Conservation (phyloP, 768 basidiomycete species). For the Kwoniella bestiolae region DNA sequence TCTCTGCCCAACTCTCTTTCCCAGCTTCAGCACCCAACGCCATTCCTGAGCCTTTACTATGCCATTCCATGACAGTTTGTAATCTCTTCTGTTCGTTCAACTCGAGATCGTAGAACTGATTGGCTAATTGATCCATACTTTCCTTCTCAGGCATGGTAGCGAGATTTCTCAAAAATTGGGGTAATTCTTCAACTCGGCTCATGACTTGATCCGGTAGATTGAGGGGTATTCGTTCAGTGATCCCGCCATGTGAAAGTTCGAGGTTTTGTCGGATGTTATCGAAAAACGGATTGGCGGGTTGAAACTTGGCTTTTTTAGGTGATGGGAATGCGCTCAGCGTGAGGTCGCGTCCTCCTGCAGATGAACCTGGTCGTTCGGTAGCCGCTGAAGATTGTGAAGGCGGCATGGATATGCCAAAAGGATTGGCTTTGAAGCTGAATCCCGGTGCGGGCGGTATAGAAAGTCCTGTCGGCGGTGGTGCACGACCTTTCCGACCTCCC, state of each 20-base stretch:
- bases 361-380: conserved; percentile 16
- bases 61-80: conserved; percentile 89
- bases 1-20: conserved; percentile 24
- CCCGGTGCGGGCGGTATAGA: conserved; percentile 18
- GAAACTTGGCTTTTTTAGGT: conserved; percentile 30
- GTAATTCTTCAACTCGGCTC: conserved; percentile 72
- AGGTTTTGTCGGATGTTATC: conserved; percentile 73
- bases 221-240: conserved; percentile 80
- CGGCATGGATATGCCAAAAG: conserved; percentile 15
- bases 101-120: conserved; percentile 93
- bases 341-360: background rate
- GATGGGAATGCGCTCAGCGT: conserved; percentile 4
- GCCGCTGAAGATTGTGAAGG: background rate
- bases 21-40: background rate
- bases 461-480: conserved; percentile 17
- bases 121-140: conserved; percentile 78
- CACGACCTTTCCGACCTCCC: conserved; percentile 10
- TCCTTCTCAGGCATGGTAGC: conserved; percentile 65
- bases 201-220: conserved; percentile 61
- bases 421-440: conserved; percentile 17
- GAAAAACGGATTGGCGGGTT: conserved; percentile 85
- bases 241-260: conserved; percentile 69
- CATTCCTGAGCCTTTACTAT: conserved; percentile 63
- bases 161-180: conserved; percentile 76
- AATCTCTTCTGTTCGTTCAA: conserved; percentile 85